Evolutionary conservation across 2,329 filamentous ascomycete genomes (phyloP).

Genomic region (Diaporthe aspalathi): DNA sequence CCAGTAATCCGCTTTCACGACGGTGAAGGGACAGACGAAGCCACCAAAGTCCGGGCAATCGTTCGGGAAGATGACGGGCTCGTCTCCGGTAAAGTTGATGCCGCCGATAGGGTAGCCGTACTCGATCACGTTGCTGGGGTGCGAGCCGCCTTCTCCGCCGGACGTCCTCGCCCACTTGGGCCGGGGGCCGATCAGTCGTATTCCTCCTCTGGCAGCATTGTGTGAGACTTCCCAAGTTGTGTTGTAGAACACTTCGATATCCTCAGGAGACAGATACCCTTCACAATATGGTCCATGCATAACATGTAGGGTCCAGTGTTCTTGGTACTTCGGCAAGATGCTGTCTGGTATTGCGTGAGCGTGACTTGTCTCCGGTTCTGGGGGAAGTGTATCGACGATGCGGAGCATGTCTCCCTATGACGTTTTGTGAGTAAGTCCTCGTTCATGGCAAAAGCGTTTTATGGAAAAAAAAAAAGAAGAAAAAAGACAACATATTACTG

Average conservation of each 20-base stretch:
- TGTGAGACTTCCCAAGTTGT: constrained; percentile 71
- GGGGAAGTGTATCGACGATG: constrained; percentile 47
- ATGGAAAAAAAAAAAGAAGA: not conserved
- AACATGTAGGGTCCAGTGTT: constrained; percentile 62
- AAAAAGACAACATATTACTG: no score
- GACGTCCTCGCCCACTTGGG: constrained; percentile 68
- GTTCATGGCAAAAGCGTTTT: no score
- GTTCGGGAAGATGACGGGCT: constrained; percentile 68
- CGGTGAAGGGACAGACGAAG: constrained; percentile 66
- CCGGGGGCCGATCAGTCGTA: constrained; percentile 68
- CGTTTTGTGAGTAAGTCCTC: not conserved
- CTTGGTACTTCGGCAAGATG: constrained; percentile 60
- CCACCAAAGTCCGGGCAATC: constrained; percentile 72
- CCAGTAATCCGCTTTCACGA: constrained; percentile 69
- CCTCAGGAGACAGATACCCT: constrained; percentile 62
- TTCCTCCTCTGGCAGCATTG: constrained; percentile 69
- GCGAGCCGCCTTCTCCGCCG: constrained; percentile 72
- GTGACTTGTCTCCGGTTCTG: constrained; percentile 48
- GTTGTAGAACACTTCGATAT: constrained; percentile 67
- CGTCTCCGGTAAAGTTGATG: constrained; percentile 71
- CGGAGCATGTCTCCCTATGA: constrained; percentile 60
- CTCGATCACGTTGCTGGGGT: constrained; percentile 69
- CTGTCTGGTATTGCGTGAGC: constrained; percentile 53
- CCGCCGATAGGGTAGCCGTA: constrained; percentile 70
- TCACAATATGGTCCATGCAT: constrained; percentile 69